Evolutionary conservation across 169 alveolate species (phyloP), one percentile per base, ranked within the genome.

Genomic region (Cryptosporidium parvum): DNA sequence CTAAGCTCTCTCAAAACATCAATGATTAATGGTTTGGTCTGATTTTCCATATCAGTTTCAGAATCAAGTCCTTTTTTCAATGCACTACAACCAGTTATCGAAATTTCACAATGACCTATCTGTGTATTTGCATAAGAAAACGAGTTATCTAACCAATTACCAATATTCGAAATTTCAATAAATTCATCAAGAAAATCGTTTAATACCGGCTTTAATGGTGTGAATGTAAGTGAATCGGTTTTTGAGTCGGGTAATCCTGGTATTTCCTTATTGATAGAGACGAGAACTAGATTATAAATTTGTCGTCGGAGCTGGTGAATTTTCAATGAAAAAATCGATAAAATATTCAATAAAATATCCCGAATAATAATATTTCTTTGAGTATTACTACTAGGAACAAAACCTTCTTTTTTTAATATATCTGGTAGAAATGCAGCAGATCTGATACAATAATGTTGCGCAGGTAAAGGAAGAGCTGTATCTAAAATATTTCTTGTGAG

Each of bases 401-500:
- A 80, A 29, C 75, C 75, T 31, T 80, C 89, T 44, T 65, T 80
- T 18, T 80, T 80, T 16, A 80, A 65, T 58, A 80, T 80, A 45
- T 80, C 89, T 37, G 89, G 89, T 62, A 80, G 23, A 62, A 80
- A 80, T 44, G 89, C 89, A 23, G 51, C 59, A 21, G 89, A 80
- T 62, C 89, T 37, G 29, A 80, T 80, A 53, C 89, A 80, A 65
- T 80, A 80, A 39, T 80, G 89, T 80, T 80, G 89, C 23, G 89
- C 89, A 31, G 89, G 89, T 59, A 80, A 65, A 35, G 89, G 89
- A 44, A 80, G 89, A 7, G 73, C 61, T 31, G 89, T 80, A 35
- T 80, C 89, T 26, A 80, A 65, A 26, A 80, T 59, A 42, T 80
- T 80, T 44, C 89, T 80, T 3, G 89, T 80, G 16, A 80, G 75